Evolutionary conservation across 441 rosid species (phyloP), one percentile per base, ranked within the genome.

Genomic region (Aquilaria agallochum): DNA sequence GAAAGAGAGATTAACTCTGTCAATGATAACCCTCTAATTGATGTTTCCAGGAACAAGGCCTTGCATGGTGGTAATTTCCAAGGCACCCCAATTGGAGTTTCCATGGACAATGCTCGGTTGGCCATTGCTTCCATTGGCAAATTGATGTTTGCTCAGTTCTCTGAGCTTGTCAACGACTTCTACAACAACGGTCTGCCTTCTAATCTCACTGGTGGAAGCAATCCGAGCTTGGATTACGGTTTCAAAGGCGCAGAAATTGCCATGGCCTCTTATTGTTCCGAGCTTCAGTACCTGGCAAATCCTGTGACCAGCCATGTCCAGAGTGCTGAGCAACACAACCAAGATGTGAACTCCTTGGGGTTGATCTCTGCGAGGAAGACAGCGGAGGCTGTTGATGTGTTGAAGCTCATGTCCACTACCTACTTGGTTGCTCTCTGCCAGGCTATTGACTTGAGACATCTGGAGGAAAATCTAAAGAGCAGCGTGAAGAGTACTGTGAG

Each of bases 101-200:
- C 92, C 0, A 86, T 86, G 89, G 92, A 86, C 57, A 83, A 81
- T 65, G 61, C 79, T 1, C 79, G 92, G 31, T 63, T 86, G 56
- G 89, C 92, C 2, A 75, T 86, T 5, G 89, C 85, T 0, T 64
- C 87, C 0, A 81, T 86, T 0, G 92, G 89, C 36, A 86, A 86
- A 64, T 74, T 86, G 31, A 73, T 86, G 85, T 86, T 86, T 20
- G 92, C 92, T 14, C 92, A 86, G 53, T 78, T 86, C 57, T 81
- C 87, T 1, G 92, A 86, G 75, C 89, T 86, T 15, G 92, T 79
- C 33, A 86, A 86, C 13, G 92, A 86, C 36, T 86, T 79, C 64
- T 83, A 86, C 77, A 86, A 83, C 80, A 86, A 86, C 31, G 92
- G 89, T 14, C 66, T 86, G 72, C 92, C 92, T 6, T 86, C 92